Conservation (phyloP, 2,329 filamentous ascomycete species). For the Paecilomyces dactylethromorphus region DNA sequence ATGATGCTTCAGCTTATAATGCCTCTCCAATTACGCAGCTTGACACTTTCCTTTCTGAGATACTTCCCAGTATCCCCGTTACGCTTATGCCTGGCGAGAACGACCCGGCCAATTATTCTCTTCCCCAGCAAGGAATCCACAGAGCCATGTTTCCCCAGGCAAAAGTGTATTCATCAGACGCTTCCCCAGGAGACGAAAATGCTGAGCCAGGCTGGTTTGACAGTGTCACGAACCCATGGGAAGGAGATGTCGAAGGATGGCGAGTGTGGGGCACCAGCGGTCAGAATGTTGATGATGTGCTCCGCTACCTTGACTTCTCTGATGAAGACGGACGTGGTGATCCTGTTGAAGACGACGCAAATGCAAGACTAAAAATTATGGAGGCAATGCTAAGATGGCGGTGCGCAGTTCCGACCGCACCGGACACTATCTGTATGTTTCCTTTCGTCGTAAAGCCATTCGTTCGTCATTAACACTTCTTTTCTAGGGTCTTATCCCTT, state of each 20-base stretch:
- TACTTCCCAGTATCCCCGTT: slow-evolving; percentile 80
- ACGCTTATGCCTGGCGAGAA: slow-evolving; percentile 78
- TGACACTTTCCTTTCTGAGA: slow-evolving; percentile 71
- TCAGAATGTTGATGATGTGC: slow-evolving; percentile 89
- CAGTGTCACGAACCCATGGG: slow-evolving; percentile 86
- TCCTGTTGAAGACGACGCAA: slow-evolving; percentile 39
- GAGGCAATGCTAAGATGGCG: slow-evolving; percentile 92
- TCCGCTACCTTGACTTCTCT: slow-evolving; percentile 69
- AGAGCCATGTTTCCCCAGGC: slow-evolving; percentile 79
- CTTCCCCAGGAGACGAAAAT: slow-evolving; percentile 24
- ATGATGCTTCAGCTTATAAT: slow-evolving; percentile 85
- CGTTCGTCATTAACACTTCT: slow-evolving; percentile 7
- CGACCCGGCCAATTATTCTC: slow-evolving; percentile 82
- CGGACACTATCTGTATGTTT: slow-evolving; percentile 82
- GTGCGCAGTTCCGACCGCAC: slow-evolving; percentile 84
- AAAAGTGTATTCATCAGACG: slow-evolving; percentile 54
- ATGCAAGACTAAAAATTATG: slow-evolving; percentile 80
- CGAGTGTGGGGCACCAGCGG: slow-evolving; percentile 78
- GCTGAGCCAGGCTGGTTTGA: slow-evolving; percentile 69
- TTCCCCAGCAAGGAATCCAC: slow-evolving; percentile 91
- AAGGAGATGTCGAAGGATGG: slow-evolving; percentile 86
- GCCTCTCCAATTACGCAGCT: slow-evolving; percentile 74
- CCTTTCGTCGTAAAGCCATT: neutral
- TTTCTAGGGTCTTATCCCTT: slow-evolving; percentile 84
- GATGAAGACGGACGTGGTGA: slow-evolving; percentile 19